Evolutionary conservation across 495 filamentous ascomycete genomes (phyloP), one percentile per base, ranked within the genome.

Genomic region (Penicillium nucicola): DNA sequence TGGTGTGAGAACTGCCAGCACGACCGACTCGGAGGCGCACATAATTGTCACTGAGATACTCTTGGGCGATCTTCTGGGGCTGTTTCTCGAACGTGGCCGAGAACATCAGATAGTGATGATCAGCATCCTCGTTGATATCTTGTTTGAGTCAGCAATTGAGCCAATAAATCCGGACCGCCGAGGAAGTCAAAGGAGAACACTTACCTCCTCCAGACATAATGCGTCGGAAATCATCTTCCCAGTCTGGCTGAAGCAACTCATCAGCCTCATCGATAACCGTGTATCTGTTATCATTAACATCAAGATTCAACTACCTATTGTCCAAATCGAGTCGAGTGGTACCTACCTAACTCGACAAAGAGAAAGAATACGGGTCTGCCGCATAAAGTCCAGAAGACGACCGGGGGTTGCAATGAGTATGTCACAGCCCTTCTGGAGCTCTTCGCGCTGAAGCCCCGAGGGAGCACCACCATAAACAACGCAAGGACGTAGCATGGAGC

Each of bases 201-300:
- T 74, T 77, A 89, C 88, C 87, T 60, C 85, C 87, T 45, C 89
- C 89, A 47, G 78, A 72, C 75, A 96, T 82, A 45, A 96, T 85
- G 51, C 78, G 75, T 12, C 73, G 69, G 42, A 96, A 74, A 1
- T 89, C 83, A 0, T 77, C 69, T 39, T 86, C 76, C 90, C 91
- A 96, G 59, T 89, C 88, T 0, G 67, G 33, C 5, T 84, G 64
- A 0, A 98, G 79, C 77, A 97, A 83, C 71, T 97, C 91, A 64
- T 98, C 93, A 1, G 93, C 93, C 65, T 98, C 93, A 45, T 97
- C 93, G 52, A 98, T 86, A 46, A 98, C 82, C 53, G 93, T 85
- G 68, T 81, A 89, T 56, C 84, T 88, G 15, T 0, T 15, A 30
- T 1, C 4, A 20, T 65, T 17, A 65, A 52, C 30, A 23, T 35